Percentiles rank a stretch among this genome's conserved stretches.
phyloP scores from a whole-genome alignment of 495 filamentous ascomycete genomes.

The Halenospora varia region DNA sequence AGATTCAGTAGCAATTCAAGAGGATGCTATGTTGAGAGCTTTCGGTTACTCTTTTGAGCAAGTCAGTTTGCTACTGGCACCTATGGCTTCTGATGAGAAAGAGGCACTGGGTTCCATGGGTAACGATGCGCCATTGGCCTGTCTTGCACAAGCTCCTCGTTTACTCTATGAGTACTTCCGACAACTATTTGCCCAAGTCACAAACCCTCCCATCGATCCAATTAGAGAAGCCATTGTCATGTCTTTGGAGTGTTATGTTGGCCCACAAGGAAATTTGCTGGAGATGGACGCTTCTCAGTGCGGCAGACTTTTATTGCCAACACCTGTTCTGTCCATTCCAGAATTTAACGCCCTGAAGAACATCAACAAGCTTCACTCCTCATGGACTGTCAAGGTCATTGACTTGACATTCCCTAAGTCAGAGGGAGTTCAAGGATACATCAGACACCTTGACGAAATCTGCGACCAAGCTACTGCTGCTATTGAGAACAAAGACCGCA shows the following conservation, averaged over 20 bases:
- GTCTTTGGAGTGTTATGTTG: slow-evolving; percentile 97
- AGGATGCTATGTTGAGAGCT: slow-evolving; percentile 78
- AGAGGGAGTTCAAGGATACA: slow-evolving; percentile 81
- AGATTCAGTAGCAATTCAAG: slow-evolving; percentile 74
- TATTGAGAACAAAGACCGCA: slow-evolving; percentile 77
- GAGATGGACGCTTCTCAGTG: slow-evolving; percentile 94
- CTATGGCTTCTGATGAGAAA: slow-evolving; percentile 98
- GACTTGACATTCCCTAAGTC: slow-evolving; percentile 94
- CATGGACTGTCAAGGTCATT: slow-evolving; percentile 91
- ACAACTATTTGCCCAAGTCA: slow-evolving; percentile 98
- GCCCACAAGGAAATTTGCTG: slow-evolving; percentile 93
- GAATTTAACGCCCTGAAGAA: slow-evolving; percentile 90
- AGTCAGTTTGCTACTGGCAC: slow-evolving; percentile 86
- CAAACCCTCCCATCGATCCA: slow-evolving; percentile 97
- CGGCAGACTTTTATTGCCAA: slow-evolving; percentile 78
- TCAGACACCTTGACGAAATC: slow-evolving; percentile 85
- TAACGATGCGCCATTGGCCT: slow-evolving; percentile 94
- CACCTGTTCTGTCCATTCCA: slow-evolving; percentile 84
- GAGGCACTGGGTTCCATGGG: slow-evolving; percentile 99
- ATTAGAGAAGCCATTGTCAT: slow-evolving; percentile 99
- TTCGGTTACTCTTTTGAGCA: slow-evolving; percentile 98
- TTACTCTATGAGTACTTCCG: slow-evolving; percentile 98
- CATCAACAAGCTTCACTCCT: slow-evolving; percentile 66
- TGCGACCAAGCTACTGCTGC: slow-evolving; percentile 82
- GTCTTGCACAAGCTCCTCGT: slow-evolving; percentile 83